Percentiles rank a stretch among this genome's conserved stretches.
Conservation (phyloP, 176 grass and related monocot genomes). For the Elymus sibiricus region DNA sequence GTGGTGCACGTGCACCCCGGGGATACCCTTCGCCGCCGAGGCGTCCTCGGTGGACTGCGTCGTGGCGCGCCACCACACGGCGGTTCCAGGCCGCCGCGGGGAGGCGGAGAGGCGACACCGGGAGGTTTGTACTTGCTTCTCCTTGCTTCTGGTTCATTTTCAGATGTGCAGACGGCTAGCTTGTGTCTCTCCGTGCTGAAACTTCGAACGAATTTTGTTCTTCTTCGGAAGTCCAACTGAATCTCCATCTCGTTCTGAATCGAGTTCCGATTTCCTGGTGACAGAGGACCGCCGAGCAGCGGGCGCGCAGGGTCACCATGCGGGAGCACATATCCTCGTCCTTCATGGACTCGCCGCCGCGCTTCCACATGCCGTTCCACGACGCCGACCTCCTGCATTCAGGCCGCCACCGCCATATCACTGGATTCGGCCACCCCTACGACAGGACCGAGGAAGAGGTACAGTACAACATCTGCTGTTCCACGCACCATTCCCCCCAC, state of each 20-base stretch:
- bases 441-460: slow-evolving; percentile 68
- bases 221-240: slow-evolving; percentile 29
- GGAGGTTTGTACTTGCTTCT: slow-evolving; percentile 41
- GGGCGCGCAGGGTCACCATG: slow-evolving; percentile 52
- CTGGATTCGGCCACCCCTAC: slow-evolving; percentile 32
- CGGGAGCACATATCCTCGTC: slow-evolving; percentile 58
- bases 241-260: neutral
- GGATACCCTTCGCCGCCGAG: slow-evolving; percentile 74
- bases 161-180: neutral
- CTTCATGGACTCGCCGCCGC: slow-evolving; percentile 46
- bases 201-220: neutral
- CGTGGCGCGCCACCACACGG: slow-evolving; percentile 51
- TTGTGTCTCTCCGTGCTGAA: neutral
- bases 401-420: slow-evolving; percentile 23
- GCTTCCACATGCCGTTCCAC: slow-evolving; percentile 32
- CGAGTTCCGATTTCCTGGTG: neutral
- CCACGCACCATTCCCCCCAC: neutral
- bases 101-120: slow-evolving; percentile 50
- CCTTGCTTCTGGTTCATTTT: neutral
- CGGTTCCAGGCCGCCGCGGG: slow-evolving; percentile 15
- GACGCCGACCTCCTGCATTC: slow-evolving; percentile 35
- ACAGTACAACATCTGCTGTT: slow-evolving; percentile 2
- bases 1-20: slow-evolving; percentile 85
- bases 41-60: slow-evolving; percentile 84
- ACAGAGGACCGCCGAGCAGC: slow-evolving; percentile 36